Base-by-base conservation (phyloP, 768 basidiomycete species). In the Paxillus rubicundulus region DNA sequence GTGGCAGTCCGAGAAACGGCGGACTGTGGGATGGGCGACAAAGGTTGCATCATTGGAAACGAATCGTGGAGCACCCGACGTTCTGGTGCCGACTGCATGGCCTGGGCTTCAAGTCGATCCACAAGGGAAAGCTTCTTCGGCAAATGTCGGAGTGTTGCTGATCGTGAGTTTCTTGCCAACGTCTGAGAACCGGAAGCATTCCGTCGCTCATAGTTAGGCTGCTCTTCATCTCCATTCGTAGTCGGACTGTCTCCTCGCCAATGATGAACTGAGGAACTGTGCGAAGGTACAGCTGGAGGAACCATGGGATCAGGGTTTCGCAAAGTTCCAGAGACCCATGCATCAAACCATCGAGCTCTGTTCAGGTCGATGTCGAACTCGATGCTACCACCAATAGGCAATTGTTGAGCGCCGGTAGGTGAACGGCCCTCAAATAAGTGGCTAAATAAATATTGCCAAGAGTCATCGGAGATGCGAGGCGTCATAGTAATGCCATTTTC, bases 301-400 rank as follows among this genome's bases (percentile, higher is more conserved):
- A 71, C 61, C 56, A 36, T 80, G 74, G 55, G 77, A 61, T 47
- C 70, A 57, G 17, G 72, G 69, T 49, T 79, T 66, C n/a, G 78
- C 68, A 33, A 75, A 68, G 43, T 82, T 52, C 88, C 74, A 1
- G 78, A 73, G 18, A 84, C 54, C 89, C 89, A 96, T 0, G 82
- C 71, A 16, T 82, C 72, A 60, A 84, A 89, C 92, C 92, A 95
- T 27, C 82, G 78, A 16, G 92, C 92, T 55, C 82, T 79, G 33
- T 75, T 73, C 42, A 80, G 54, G 70, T 95, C 92, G 42, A 95
- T 80, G 69, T 95, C 92, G 65, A 95, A 93, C 69, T 95, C 92
- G 27, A 96, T 78, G 27, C 80, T 84, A 5, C 89, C 93, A 40
- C 81, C 77, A 51, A 95, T 85, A 0, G 89, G 85, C 17, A 80